phyloP scores from a whole-genome alignment of 2,329 filamentous ascomycete genomes.

The Sclerotinia subarctica region DNA sequence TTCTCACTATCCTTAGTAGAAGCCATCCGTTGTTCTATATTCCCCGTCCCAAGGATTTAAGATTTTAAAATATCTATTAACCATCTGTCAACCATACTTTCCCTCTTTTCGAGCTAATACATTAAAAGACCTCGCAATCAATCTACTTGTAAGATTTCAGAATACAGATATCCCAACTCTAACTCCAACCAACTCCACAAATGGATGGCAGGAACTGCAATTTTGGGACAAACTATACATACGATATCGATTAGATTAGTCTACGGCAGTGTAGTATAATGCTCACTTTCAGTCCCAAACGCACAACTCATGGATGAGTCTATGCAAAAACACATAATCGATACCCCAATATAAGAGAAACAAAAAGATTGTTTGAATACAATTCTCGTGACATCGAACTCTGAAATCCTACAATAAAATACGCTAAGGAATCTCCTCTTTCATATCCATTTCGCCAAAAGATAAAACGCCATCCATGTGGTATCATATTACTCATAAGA shows the following conservation, averaged over 20 bases:
- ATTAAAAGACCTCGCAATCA: too few species aligned
- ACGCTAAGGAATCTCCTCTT: background rate
- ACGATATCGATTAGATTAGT: background rate
- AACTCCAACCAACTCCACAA: too few species aligned
- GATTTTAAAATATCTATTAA: too few species aligned
- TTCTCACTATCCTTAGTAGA: too few species aligned
- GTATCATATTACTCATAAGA: conserved; percentile 11
- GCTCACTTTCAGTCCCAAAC: background rate
- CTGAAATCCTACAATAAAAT: background rate
- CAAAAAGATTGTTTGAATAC: background rate
- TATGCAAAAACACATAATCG: background rate
- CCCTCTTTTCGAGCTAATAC: too few species aligned
- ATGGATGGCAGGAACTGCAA: background rate
- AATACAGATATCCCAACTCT: too few species aligned
- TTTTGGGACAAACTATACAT: background rate
- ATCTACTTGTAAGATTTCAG: too few species aligned
- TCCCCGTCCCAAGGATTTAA: too few species aligned
- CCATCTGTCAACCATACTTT: too few species aligned
- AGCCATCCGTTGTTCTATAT: too few species aligned
- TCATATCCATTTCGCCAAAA: background rate
- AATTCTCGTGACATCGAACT: background rate
- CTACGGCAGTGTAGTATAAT: background rate
- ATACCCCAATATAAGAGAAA: background rate
- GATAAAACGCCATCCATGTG: conserved; percentile 10
- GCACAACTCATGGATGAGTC: background rate